Evolutionary conservation across 495 filamentous ascomycete genomes (phyloP).

Genomic region (Penicillium canescens): DNA sequence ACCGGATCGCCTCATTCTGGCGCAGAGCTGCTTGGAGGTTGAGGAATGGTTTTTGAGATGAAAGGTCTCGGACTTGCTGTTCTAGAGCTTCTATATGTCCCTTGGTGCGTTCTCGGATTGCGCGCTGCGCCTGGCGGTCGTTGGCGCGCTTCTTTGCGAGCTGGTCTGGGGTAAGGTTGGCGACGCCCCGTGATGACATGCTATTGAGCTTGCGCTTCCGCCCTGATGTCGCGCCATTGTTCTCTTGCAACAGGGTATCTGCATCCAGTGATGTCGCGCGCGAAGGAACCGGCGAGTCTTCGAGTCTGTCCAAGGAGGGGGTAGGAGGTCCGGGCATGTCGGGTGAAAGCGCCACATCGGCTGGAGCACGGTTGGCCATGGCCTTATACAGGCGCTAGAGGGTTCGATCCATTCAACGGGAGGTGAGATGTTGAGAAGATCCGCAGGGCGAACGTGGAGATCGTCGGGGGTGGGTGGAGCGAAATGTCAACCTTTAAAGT

Average conservation of each 20-base stretch:
- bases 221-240: slow-evolving; percentile 23
- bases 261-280: slow-evolving; percentile 30
- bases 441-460: slow-evolving; percentile 1
- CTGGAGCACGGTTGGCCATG: slow-evolving; percentile 41
- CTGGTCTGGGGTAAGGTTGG: slow-evolving; percentile 71
- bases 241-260: slow-evolving; percentile 22
- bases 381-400: slow-evolving; percentile 35
- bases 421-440: background rate
- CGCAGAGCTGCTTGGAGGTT: slow-evolving; percentile 70
- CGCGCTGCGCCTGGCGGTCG: slow-evolving; percentile 84
- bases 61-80: slow-evolving; percentile 67
- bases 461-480: slow-evolving; percentile 5
- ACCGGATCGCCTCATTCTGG: slow-evolving; percentile 68
- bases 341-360: slow-evolving; percentile 29
- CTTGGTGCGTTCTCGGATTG: slow-evolving; percentile 81
- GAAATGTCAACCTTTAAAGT: slow-evolving; percentile 9
- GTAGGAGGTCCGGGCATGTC: slow-evolving; percentile 24
- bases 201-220: slow-evolving; percentile 52
- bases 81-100: slow-evolving; percentile 78
- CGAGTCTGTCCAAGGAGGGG: slow-evolving; percentile 23
- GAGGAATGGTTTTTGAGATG: slow-evolving; percentile 73
- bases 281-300: slow-evolving; percentile 34
- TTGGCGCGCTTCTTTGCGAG: slow-evolving; percentile 81
- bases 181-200: slow-evolving; percentile 65
- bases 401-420: slow-evolving; percentile 31